These are phyloP conservation scores for Talaromyces ruber DNA, from an alignment of 495 filamentous ascomycete species.

Conservation along the genomic window DNA sequence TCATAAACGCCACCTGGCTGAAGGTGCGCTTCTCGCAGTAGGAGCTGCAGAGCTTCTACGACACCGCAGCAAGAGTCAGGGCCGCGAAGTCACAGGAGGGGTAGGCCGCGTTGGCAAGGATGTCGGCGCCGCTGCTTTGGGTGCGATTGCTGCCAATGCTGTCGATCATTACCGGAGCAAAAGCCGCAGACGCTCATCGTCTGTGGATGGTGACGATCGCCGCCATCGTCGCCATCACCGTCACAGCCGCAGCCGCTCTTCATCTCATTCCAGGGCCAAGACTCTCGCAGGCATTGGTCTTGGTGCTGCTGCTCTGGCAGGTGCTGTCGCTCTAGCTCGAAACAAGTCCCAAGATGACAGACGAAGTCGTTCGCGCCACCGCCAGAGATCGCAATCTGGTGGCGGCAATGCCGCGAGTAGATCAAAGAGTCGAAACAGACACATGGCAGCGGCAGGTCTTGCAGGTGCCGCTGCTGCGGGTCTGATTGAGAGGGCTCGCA, in stretches of 20 bases:
- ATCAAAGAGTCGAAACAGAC: conserved; percentile 54
- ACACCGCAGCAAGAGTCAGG: conserved; percentile 53
- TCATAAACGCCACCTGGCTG: conserved; percentile 73
- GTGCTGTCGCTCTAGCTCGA: conserved; percentile 68
- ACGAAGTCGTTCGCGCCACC: conserved; percentile 61
- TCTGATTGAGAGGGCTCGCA: conserved; percentile 63
- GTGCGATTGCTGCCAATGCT: conserved; percentile 74
- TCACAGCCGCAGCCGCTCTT: conserved; percentile 39
- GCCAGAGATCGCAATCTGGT: conserved; percentile 44
- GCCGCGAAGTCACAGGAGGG: conserved; percentile 46
- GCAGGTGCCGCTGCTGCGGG: conserved; percentile 74
- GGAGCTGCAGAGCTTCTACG: conserved; percentile 67
- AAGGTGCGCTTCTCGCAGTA: conserved; percentile 74
- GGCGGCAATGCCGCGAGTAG: conserved; percentile 24
- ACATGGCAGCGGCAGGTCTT: conserved; percentile 67
- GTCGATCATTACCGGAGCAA: conserved; percentile 61
- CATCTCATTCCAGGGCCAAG: conserved; percentile 46
- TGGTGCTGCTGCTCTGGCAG: conserved; percentile 73
- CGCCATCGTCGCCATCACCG: conserved; percentile 29
- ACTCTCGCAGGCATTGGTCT: conserved; percentile 66
- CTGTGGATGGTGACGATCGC: conserved; percentile 40
- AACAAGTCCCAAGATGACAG: conserved; percentile 54
- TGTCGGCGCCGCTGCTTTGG: conserved; percentile 70
- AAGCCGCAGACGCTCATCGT: conserved; percentile 40
- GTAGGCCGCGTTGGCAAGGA: conserved; percentile 63